Percentiles rank a stretch among this genome's conserved stretches.
These are phyloP conservation scores for Geopyxis carbonaria DNA, from an alignment of 495 filamentous ascomycete genomes.

Conservation along the genomic window DNA sequence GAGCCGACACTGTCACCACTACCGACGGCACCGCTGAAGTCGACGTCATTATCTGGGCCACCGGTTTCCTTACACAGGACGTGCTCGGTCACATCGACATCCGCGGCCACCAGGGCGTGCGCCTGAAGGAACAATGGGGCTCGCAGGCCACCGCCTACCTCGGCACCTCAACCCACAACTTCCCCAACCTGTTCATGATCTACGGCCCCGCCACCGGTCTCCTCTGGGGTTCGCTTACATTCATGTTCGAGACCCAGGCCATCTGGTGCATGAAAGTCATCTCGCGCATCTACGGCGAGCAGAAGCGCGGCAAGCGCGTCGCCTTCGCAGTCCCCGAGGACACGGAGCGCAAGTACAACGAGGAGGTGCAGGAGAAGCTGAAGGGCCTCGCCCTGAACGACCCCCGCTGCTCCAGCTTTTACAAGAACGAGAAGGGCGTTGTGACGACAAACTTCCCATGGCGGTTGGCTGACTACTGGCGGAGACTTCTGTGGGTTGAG, in stretches of 20 bases:
- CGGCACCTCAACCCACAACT: constrained; percentile 25
- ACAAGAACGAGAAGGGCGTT: constrained; percentile 4
- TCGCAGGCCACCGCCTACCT: constrained; percentile 29
- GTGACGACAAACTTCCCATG: constrained; percentile 7
- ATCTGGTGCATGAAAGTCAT: constrained; percentile 4
- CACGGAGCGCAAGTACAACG: constrained; percentile 1
- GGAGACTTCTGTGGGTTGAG: constrained; percentile 4
- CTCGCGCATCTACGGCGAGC: background rate
- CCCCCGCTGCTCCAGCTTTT: constrained; percentile 1
- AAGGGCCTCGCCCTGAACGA: background rate
- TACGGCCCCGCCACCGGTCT: constrained; percentile 30
- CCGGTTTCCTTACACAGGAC: constrained; percentile 28
- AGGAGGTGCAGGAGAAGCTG: constrained; percentile 4
- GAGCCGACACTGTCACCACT: constrained; percentile 32
- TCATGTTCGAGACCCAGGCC: constrained; percentile 7
- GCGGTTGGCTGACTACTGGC: constrained; percentile 6
- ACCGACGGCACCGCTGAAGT: constrained; percentile 32
- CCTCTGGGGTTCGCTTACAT: constrained; percentile 4
- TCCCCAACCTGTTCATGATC: constrained; percentile 36
- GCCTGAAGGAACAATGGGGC: constrained; percentile 28
- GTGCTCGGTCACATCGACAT: constrained; percentile 22
- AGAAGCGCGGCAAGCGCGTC: background rate
- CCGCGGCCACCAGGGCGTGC: constrained; percentile 27
- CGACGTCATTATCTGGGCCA: constrained; percentile 35
- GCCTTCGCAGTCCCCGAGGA: constrained; percentile 3